These are phyloP conservation scores for Botryotinia convoluta DNA, from an alignment of 2,329 filamentous ascomycete species.

Conservation along the genomic window DNA sequence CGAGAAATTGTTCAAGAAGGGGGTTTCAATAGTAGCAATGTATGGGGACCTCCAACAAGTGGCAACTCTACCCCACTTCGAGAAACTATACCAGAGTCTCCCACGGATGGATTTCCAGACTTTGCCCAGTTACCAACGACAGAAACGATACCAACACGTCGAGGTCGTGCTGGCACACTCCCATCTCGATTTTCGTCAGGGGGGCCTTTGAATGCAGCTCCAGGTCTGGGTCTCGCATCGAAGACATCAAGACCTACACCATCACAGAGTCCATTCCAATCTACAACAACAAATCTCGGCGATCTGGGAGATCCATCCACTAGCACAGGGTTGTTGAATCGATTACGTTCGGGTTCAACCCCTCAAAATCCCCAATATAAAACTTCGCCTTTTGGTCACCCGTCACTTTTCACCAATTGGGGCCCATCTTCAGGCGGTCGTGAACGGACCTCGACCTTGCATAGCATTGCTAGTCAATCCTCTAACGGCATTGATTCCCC, in stretches of 20 bases:
- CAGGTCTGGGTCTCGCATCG: conserved; percentile 51
- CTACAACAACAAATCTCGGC: conserved; percentile 56
- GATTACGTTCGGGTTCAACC: conserved; percentile 89
- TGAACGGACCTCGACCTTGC: conserved; percentile 82
- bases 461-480: conserved; percentile 76
- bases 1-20: conserved; percentile 97
- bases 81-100: conserved; percentile 96
- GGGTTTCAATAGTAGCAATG: conserved; percentile 57
- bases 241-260: conserved; percentile 84
- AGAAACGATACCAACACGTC: conserved; percentile 63
- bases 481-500: conserved; percentile 90
- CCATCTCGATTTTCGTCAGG: conserved; percentile 88
- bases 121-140: conserved; percentile 71
- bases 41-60: conserved; percentile 94
- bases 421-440: conserved; percentile 62
- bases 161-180: conserved; percentile 90
- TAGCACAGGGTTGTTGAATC: conserved; percentile 74
- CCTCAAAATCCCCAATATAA: conserved; percentile 76
- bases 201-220: conserved; percentile 51
- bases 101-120: conserved; percentile 92
- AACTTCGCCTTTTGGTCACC: conserved; percentile 76
- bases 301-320: conserved; percentile 47
- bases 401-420: conserved; percentile 80
- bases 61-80: conserved; percentile 94
- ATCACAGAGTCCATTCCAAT: conserved; percentile 82